Base-by-base conservation (phyloP, 352 stramenopile species). In the Elongisporangium anandrum region DNA sequence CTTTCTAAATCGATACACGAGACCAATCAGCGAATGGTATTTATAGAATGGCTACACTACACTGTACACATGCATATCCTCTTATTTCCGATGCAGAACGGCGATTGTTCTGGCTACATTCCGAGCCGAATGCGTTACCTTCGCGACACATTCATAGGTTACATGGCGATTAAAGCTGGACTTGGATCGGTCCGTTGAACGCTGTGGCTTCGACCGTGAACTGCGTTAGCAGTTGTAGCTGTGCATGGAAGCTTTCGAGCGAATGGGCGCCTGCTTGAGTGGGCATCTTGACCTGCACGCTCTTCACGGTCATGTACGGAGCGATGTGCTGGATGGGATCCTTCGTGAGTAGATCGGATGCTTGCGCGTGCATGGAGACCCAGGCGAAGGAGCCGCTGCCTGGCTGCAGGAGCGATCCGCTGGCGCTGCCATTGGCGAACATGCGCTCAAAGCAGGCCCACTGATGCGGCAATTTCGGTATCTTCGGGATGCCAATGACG, bases 291-390 rank as follows among this genome's bases (percentile, higher is more conserved):
- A 72, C 61, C 20, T 70, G 65, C 53, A 81, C 52, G 22, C 63
- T 64, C 61, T 81, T 87, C 13, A 81, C 61, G 12, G 82, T 60
- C 0, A 70, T 74, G 52, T 73, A 73, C 21, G 68, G 72, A 9
- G 74, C 71, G 17, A 79, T 62, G 5, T 68, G 66, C 4, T 57
- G 58, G 51, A 82, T 59, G 9, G 53, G 51, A 0, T 65, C 66
- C 1, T 55, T 63, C 19, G 74, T 68, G 4, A 51, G 17, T 16
- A 75, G 39, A 21, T 87, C 77, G 24, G 60, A 16, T 13, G 76
- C 58, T 12, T 56, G 66, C 4, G 67, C 70, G 22, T 72, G 82
- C 9, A 87, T 34, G 2, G 68, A 61, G 22, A 75, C 54, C 6
- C 72, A 21, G 5, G 64, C 63, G 15, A 75, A 69, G 20, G 61